These are phyloP conservation scores for Cutaneotrichosporon dermatis DNA, from an alignment of 1,284 basidiomycete species.

Conservation along the genomic window DNA sequence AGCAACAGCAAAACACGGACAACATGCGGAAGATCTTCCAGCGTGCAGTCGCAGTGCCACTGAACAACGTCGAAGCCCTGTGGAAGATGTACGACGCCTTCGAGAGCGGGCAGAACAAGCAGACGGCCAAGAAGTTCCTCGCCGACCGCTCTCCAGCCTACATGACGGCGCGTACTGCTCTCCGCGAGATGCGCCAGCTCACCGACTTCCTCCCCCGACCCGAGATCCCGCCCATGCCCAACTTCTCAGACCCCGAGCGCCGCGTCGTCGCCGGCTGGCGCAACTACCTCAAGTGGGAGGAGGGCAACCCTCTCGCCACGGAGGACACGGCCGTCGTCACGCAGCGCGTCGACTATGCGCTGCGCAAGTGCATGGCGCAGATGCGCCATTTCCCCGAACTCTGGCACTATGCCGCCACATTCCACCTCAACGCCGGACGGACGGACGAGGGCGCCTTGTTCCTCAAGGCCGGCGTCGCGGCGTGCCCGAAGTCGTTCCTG, in stretches of 20 bases:
- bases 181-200: constrained; percentile 72
- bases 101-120: constrained; percentile 83
- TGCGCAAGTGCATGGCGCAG: constrained; percentile 72
- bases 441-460: constrained; percentile 76
- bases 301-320: constrained; percentile 82
- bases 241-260: constrained; percentile 68
- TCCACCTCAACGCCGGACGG: constrained; percentile 69
- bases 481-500: constrained; percentile 81
- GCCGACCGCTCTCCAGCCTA: constrained; percentile 75
- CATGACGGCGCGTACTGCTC: constrained; percentile 88
- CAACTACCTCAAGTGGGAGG: constrained; percentile 90
- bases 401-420: constrained; percentile 89
- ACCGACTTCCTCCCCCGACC: constrained; percentile 60
- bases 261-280: constrained; percentile 80
- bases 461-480: constrained; percentile 78
- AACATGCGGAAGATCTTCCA: constrained; percentile 86
- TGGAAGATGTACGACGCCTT: constrained; percentile 96
- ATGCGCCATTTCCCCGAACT: constrained; percentile 95
- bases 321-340: constrained; percentile 67
- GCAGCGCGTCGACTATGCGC: constrained; percentile 72
- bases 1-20: constrained; percentile 94
- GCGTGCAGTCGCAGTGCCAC: constrained; percentile 85
- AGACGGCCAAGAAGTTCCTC: constrained; percentile 95
- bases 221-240: constrained; percentile 67
- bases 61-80: constrained; percentile 86